Percentiles rank a stretch among this genome's conserved stretches.
These are phyloP conservation scores for Casaregolazyma lundiana DNA, from an alignment of 1,139 yeast species.

Conservation along the genomic window DNA sequence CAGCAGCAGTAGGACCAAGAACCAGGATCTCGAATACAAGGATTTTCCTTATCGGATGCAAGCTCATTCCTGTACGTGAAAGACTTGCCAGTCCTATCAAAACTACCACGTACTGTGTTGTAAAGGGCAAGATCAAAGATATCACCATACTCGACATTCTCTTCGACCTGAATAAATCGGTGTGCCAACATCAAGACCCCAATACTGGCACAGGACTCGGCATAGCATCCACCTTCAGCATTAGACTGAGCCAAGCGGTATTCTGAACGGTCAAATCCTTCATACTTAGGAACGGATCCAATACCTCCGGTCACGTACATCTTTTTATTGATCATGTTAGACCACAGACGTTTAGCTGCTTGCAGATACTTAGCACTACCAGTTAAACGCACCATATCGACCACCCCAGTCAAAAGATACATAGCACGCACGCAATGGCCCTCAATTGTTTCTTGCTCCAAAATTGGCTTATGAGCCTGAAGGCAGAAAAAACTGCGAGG, in stretches of 20 bases:
- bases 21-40: neutral
- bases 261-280: neutral
- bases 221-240: neutral
- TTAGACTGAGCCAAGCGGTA: neutral
- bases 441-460: neutral
- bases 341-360: neutral
- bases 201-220: neutral
- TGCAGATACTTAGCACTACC: neutral
- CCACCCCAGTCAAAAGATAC: neutral
- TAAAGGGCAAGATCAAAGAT: neutral
- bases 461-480: neutral
- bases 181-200: neutral
- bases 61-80: neutral
- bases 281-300: neutral
- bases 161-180: neutral
- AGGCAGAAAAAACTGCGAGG: neutral
- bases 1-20: neutral
- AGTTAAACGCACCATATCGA: neutral
- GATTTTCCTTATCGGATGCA: neutral
- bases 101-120: neutral
- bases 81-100: neutral
- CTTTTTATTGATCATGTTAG: neutral
- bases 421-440: neutral
- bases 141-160: neutral
- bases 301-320: neutral